A percentile compares a stretch with the other conserved stretches of the same genome.
phyloP scores from a whole-genome alignment of 2,329 filamentous ascomycete genomes.

The Xylariales sp. region DNA sequence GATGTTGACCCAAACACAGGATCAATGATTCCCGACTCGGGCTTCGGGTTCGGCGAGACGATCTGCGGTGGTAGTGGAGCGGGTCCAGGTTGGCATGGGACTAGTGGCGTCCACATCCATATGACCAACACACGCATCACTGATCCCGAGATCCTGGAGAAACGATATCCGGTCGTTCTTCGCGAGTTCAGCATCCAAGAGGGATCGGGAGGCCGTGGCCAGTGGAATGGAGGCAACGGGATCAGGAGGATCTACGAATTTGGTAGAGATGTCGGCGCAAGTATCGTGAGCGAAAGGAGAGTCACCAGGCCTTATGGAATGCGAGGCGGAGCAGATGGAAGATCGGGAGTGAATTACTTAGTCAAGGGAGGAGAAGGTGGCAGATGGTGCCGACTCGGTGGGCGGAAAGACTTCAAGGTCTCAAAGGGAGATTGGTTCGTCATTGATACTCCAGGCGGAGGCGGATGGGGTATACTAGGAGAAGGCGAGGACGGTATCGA shows the following conservation, averaged over 20 bases:
- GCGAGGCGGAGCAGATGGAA: conserved; percentile 62
- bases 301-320: conserved; percentile 69
- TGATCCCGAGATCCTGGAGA: conserved; percentile 65
- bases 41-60: conserved; percentile 76
- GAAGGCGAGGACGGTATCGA: not conserved
- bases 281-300: conserved; percentile 66
- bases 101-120: conserved; percentile 64
- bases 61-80: conserved; percentile 69
- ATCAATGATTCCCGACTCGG: conserved; percentile 21
- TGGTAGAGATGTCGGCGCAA: conserved; percentile 62
- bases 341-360: conserved; percentile 66
- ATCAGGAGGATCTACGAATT: conserved; percentile 69
- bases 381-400: conserved; percentile 48
- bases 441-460: conserved; percentile 57
- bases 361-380: conserved; percentile 29
- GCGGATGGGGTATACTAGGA: conserved; percentile 35
- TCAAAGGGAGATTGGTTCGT: conserved; percentile 57
- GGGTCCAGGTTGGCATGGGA: conserved; percentile 61
- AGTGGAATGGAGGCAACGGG: conserved; percentile 61
- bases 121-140: conserved; percentile 75
- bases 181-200: conserved; percentile 56
- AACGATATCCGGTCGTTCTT: conserved; percentile 63
- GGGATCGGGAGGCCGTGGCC: conserved; percentile 54
- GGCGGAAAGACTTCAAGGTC: conserved; percentile 55
- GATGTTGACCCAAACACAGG: conserved; percentile 15